Evolutionary conservation across 2,329 filamentous ascomycete genomes (phyloP).

Genomic region (Trichoderma brevicompactum): DNA sequence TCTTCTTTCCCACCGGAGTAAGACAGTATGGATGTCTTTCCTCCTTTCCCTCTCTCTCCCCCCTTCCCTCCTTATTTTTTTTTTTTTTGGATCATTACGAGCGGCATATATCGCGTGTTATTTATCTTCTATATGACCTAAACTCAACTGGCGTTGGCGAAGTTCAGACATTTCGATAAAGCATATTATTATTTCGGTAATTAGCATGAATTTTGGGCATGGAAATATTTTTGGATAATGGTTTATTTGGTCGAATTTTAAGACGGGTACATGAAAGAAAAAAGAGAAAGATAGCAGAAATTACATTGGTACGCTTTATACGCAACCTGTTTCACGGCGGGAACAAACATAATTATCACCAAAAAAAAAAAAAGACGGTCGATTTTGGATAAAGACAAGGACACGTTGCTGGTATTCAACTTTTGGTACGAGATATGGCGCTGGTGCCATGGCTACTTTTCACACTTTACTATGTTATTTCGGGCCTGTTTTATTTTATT

Average conservation of each 20-base stretch:
- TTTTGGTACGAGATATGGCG: background rate
- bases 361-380: constrained; percentile 8
- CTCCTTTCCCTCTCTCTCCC: background rate
- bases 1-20: background rate
- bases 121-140: constrained; percentile 13
- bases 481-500: background rate
- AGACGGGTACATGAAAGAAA: constrained; percentile 17
- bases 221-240: background rate
- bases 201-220: constrained; percentile 12
- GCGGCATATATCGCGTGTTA: constrained; percentile 23
- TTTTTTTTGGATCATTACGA: constrained; percentile 22
- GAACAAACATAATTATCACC: constrained; percentile 2
- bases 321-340: constrained; percentile 7
- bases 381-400: background rate
- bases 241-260: constrained; percentile 20
- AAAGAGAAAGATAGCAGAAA: constrained; percentile 19
- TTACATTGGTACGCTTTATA: constrained; percentile 12
- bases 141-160: constrained; percentile 24
- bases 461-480: background rate
- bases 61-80: background rate
- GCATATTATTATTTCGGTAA: constrained; percentile 5
- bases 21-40: background rate
- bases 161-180: constrained; percentile 9
- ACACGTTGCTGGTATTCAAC: background rate
- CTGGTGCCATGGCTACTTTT: constrained; percentile 2